These are phyloP conservation scores for Clathrus columnatus DNA, from an alignment of 768 basidiomycete species.

Conservation along the genomic window DNA sequence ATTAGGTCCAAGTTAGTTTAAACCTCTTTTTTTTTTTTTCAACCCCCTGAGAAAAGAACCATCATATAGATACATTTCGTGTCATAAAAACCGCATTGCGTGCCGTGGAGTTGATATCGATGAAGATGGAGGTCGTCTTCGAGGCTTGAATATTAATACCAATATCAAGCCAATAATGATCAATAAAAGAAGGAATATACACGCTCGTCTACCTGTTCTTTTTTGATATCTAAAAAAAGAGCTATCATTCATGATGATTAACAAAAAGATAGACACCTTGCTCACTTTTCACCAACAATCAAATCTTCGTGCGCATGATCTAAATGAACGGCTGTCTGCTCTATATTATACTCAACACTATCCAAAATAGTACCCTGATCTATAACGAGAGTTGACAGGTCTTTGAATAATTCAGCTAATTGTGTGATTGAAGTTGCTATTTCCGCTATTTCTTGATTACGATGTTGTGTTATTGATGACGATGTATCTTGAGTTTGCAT, in stretches of 20 bases:
- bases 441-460: slow-evolving; percentile 69
- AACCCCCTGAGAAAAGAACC: too few species aligned
- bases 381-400: slow-evolving; percentile 85
- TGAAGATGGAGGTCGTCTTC: slow-evolving; percentile 18
- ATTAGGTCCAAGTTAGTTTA: background rate
- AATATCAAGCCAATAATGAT: slow-evolving; percentile 83
- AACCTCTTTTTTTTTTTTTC: too few species aligned
- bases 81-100: background rate
- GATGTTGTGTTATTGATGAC: slow-evolving; percentile 35
- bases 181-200: slow-evolving; percentile 86
- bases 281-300: slow-evolving; percentile 70
- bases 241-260: background rate
- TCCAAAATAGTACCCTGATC: slow-evolving; percentile 97
- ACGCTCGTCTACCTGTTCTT: slow-evolving; percentile 85
- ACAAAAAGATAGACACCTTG: slow-evolving; percentile 14
- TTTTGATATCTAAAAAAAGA: slow-evolving; percentile 70
- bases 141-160: slow-evolving; percentile 89
- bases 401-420: slow-evolving; percentile 93
- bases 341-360: slow-evolving; percentile 95
- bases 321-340: slow-evolving; percentile 77
- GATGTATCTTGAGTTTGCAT: slow-evolving; percentile 23
- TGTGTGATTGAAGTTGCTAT: slow-evolving; percentile 88
- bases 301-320: slow-evolving; percentile 81
- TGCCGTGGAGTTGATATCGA: background rate
- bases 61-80: too few species aligned